phyloP scores from a whole-genome alignment of 805 yeast genomes.

The Lipomyces sp. region DNA sequence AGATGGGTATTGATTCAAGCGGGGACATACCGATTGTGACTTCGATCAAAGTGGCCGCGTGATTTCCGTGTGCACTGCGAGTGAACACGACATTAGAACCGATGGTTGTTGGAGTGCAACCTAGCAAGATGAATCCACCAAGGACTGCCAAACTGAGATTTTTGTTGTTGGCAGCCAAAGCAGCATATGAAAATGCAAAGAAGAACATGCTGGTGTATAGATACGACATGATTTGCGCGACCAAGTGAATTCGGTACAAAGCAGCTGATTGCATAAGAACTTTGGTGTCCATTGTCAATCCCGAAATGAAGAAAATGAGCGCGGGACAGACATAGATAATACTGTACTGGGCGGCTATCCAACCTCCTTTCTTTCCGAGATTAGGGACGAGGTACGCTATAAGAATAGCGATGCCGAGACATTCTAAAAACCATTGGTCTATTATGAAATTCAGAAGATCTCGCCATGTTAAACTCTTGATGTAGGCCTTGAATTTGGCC shows the following conservation, averaged over 20 bases:
- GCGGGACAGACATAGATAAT: conserved; percentile 91
- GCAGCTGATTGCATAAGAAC: conserved; percentile 63
- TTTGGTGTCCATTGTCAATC: conserved; percentile 72
- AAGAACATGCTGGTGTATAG: conserved; percentile 70
- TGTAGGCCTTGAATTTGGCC: conserved; percentile 1
- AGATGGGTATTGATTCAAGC: background rate
- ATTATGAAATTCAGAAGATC: conserved; percentile 22
- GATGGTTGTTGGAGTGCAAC: conserved; percentile 91
- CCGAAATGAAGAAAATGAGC: conserved; percentile 78
- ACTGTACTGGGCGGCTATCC: conserved; percentile 72
- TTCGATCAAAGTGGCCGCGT: conserved; percentile 76
- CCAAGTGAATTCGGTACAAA: conserved; percentile 81
- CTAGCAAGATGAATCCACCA: conserved; percentile 80
- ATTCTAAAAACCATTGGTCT: conserved; percentile 72
- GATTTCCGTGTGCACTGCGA: conserved; percentile 80
- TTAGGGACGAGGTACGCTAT: conserved; percentile 79
- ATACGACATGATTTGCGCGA: conserved; percentile 62
- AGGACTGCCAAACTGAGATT: conserved; percentile 74
- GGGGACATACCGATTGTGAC: conserved; percentile 67
- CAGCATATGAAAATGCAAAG: conserved; percentile 72
- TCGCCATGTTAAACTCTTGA: conserved; percentile 23
- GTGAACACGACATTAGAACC: conserved; percentile 94
- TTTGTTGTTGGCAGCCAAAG: conserved; percentile 59
- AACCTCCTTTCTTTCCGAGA: conserved; percentile 83
- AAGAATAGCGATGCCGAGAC: conserved; percentile 71